Evolutionary conservation across 2,329 filamentous ascomycete species (phyloP).

Genomic region (Colletotrichum costaricense): DNA sequence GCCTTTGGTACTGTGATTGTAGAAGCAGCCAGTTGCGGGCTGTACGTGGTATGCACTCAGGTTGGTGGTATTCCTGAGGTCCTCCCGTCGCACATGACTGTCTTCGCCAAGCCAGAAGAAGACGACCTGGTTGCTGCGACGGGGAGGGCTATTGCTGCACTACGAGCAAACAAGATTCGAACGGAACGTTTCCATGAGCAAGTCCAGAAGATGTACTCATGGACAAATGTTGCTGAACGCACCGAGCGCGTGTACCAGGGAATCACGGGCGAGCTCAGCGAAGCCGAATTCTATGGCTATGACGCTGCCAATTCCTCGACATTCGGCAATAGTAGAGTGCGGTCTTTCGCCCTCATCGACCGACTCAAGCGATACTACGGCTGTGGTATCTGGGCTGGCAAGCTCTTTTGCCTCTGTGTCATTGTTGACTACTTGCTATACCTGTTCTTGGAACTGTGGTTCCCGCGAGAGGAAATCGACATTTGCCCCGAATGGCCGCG

Average conservation of each 20-base stretch:
- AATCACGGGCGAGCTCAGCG: slow-evolving; percentile 86
- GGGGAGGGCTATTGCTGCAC: slow-evolving; percentile 85
- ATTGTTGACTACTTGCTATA: slow-evolving; percentile 95
- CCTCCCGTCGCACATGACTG: slow-evolving; percentile 94
- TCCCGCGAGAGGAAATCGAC: slow-evolving; percentile 87
- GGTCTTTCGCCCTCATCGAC: slow-evolving; percentile 93
- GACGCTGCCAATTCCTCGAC: slow-evolving; percentile 70
- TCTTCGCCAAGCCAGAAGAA: slow-evolving; percentile 96
- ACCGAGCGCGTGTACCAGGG: slow-evolving; percentile 97
- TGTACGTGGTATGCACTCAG: slow-evolving; percentile 96
- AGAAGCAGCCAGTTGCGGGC: slow-evolving; percentile 92
- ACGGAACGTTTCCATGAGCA: slow-evolving; percentile 97
- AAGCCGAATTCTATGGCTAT: slow-evolving; percentile 89
- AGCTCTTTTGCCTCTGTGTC: slow-evolving; percentile 94
- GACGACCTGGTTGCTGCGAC: slow-evolving; percentile 94
- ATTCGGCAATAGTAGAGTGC: slow-evolving; percentile 79
- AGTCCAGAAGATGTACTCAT: slow-evolving; percentile 98
- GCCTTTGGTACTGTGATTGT: slow-evolving; percentile 98
- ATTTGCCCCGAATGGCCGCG: slow-evolving; percentile 92
- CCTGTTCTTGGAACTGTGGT: slow-evolving; percentile 87
- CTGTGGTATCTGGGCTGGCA: slow-evolving; percentile 98
- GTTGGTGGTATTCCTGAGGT: slow-evolving; percentile 98
- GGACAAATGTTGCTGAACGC: slow-evolving; percentile 93
- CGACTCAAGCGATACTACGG: slow-evolving; percentile 96
- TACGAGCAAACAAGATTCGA: slow-evolving; percentile 87